Base-by-base conservation (phyloP, 805 yeast genomes). In the Starmerella geochares region DNA sequence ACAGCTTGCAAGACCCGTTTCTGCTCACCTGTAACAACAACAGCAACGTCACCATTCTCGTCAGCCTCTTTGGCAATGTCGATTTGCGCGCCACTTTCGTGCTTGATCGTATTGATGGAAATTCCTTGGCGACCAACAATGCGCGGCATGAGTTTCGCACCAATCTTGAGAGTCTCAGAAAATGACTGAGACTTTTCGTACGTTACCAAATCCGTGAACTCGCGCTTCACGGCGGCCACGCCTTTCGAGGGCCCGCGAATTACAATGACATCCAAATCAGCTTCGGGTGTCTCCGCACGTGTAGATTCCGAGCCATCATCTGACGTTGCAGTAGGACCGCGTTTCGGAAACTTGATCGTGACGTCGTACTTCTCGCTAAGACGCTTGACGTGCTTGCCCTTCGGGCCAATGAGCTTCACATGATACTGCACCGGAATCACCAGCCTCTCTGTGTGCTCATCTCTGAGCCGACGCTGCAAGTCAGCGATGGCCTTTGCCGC, bases 111-210 rank as follows among this genome's bases (percentile, higher is more conserved):
- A 54, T 80, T 83, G 61, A 92, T 82, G 46, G 75, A 76, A 54
- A 85, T 90, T 63, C 97, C 96, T 53, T 74, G 73, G 62, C 83
- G 86, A 60, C 98, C 98, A 64, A 92, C 87, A 51, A 92, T 80
- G 62, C 86, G 75, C 19, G 96, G 75, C 52, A 90, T 75, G n/a
- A 86, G 81, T 53, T 74, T 77, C 38, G 73, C 64, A 33, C 96
- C 94, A 46, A 92, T 81, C 42, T 69, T 63, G 36, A 90, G 64
- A n/a, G 70, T 68, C 56, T 78, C 72, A 51, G 76, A 74, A 68
- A 78, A 77, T 16, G 95, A 90, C 62, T 87, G 86, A 59, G 85
- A 95, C 61, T 76, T 81, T 67, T 88, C 97, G 65, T 82, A 92
- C 58, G 83, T 81, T 58, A 85, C 72, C 54, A 94, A 74, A 50